Conservation (phyloP, 257 asterid genomes). For the Nicotiana otophora region DNA sequence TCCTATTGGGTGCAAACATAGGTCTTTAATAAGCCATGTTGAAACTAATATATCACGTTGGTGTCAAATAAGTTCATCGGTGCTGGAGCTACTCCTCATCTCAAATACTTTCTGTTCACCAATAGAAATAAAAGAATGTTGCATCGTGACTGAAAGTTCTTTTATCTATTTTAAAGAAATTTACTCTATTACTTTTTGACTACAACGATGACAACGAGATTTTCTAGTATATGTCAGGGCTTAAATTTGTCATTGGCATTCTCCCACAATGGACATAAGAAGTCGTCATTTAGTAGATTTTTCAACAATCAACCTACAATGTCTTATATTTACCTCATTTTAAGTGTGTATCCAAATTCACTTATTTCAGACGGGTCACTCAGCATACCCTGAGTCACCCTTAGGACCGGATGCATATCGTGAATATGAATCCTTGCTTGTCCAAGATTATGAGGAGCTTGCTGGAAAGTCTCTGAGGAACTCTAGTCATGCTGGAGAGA, state of each 20-base stretch:
- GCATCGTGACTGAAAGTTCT: not conserved
- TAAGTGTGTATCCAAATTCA: slow-evolving; percentile 7
- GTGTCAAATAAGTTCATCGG: not conserved
- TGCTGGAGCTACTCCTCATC: not conserved
- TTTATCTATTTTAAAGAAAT: not conserved
- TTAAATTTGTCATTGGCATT: not conserved
- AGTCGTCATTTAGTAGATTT: not conserved
- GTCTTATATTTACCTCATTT: slow-evolving; percentile 3
- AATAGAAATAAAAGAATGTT: not conserved
- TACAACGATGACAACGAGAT: not conserved
- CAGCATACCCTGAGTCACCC: slow-evolving; percentile 94
- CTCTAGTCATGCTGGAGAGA: slow-evolving; percentile 24
- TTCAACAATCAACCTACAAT: not conserved
- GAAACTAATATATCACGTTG: not conserved
- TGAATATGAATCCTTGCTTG: slow-evolving; percentile 80
- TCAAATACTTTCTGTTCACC: not conserved
- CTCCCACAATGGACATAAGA: not conserved
- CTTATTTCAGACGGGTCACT: slow-evolving; percentile 68
- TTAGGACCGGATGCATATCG: slow-evolving; percentile 93
- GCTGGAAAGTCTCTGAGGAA: slow-evolving; percentile 40
- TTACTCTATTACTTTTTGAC: not conserved
- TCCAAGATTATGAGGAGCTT: slow-evolving; percentile 91
- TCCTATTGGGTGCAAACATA: not conserved
- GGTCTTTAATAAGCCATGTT: not conserved
- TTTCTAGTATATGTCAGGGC: not conserved